Base-by-base conservation (phyloP, 345 rosid species). In the Arabidopsis suecica region DNA sequence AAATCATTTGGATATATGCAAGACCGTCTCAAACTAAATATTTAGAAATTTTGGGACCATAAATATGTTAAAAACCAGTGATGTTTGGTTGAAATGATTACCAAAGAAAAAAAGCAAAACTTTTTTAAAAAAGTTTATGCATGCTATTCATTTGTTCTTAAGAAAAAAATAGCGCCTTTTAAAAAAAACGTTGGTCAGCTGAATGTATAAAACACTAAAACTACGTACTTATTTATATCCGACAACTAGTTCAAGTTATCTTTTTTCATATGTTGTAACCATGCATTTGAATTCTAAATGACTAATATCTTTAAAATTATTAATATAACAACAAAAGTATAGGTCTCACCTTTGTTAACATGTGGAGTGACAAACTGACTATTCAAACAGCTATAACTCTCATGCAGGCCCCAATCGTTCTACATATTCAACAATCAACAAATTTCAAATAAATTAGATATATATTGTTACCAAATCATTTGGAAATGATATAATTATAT, bases 381-480 rank as follows among this genome's bases (percentile, higher is more conserved):
- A 44, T 83, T 83, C 79, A 72, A 68, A 81, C 83, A 87, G 74
- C 84, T 84, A 77, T 81, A 84, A 77, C 80, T 72, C 85, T 83
- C 91, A 48, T 86, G 79, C 77, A 81, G 79, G 53, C 72, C 86
- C 90, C 94, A 85, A 42, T 81, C 78, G 68, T 86, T 79, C 95
- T 93, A 88, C 45, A 74, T 23, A 25, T 65, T 55, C 69, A 22
- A 30, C 64, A 18, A 64, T 71, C 66, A 44, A 22, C 18, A 61
- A 14, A 23, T 18, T 51, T 42, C n/a, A 68, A 34, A 40, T 13
- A 33, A 61, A 47, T 28, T 66, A 62, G 3, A 16, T 20, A 1
- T 41, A 11, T 54, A 58, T 25, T 34, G 20, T 57, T 48, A 58
- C 33, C 72, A 48, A 66, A 74, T 66, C 66, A 74, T 66, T 50